phyloP scores from a whole-genome alignment of 2,329 filamentous ascomycete species.

The Scorias spongiosa region DNA sequence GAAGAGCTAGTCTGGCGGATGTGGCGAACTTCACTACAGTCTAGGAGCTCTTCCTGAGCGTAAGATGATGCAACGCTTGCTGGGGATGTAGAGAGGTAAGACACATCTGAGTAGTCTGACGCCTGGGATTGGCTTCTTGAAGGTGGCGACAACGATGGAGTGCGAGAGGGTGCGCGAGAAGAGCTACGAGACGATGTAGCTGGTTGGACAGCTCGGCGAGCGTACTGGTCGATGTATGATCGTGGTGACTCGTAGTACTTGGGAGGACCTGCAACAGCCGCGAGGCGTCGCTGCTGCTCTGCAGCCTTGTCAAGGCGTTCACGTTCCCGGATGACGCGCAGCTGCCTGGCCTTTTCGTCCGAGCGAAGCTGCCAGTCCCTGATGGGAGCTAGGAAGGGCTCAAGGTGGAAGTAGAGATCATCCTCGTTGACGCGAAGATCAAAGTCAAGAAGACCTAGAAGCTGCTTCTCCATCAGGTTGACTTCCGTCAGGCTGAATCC shows the following conservation, averaged over 20 bases:
- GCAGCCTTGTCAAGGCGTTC: slow-evolving; percentile 22
- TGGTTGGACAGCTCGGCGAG: slow-evolving; percentile 15
- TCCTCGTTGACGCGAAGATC: slow-evolving; percentile 73
- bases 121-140: slow-evolving; percentile 24
- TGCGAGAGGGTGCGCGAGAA: slow-evolving; percentile 27
- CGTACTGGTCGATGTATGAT: slow-evolving; percentile 15
- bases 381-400: slow-evolving; percentile 77
- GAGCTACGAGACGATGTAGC: slow-evolving; percentile 11
- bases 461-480: slow-evolving; percentile 98
- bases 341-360: slow-evolving; percentile 36
- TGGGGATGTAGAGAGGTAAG: slow-evolving; percentile 16
- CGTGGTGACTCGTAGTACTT: slow-evolving; percentile 23
- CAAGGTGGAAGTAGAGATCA: slow-evolving; percentile 75
- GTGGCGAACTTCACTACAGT: slow-evolving; percentile 7
- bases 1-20: slow-evolving; percentile 18
- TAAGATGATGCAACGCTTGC: slow-evolving; percentile 21
- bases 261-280: slow-evolving; percentile 11
- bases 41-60: slow-evolving; percentile 6
- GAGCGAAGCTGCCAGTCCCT: slow-evolving; percentile 43
- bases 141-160: slow-evolving; percentile 34
- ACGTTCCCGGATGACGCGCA: slow-evolving; percentile 15
- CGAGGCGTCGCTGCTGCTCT: slow-evolving; percentile 21
- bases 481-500: slow-evolving; percentile 91
- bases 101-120: slow-evolving; percentile 20
- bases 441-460: slow-evolving; percentile 89